Base-by-base conservation (phyloP, 805 yeast genomes). In the Jamesozyma spencerorum region DNA sequence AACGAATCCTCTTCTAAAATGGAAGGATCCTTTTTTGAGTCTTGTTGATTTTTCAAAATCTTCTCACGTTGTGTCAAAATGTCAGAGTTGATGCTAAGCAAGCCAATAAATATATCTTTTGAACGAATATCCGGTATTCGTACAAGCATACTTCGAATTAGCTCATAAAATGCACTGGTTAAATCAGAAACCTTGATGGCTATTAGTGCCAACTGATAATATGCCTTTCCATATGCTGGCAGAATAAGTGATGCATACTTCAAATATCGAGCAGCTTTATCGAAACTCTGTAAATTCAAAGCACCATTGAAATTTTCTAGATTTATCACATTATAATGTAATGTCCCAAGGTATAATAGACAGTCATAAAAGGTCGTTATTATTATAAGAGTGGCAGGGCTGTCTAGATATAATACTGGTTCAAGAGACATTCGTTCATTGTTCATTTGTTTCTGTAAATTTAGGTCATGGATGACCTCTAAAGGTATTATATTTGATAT, bases 401-500 rank as follows among this genome's bases (percentile, higher is more conserved):
- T 15, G 10, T 19, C 10, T 6, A 27, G 5, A 18, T 18, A 8
- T 20, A 29, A 36, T 13, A n/a, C 10, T 11, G 10, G 4, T 36
- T 29, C n/a, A 3, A 13, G 19, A 22, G 6, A 12, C 8, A 17
- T 31, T 8, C 10, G 13, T 6, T 5, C 3, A 13, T 22, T 22
- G 26, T 22, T 22, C 26, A 10, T 7, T 22, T 6, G 5, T 28
- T 28, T 13, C 13, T n/a, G 7, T 12, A 50, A 11, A 32, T 49
- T 50, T 28, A 51, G 34, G 12, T 37, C 39, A 7, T 32, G 18
- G 3, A 43, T 11, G 2, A 48, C 20, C 4, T n/a, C 18, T 1
- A 6, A 19, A n/a, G 56, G 44, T 12, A 53, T 40, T 3, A 47
- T 41, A 13, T 17, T 35, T 3, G 46, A 40, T 3, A 40, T 28